A percentile compares a stretch with the other conserved stretches of the same genome.
Evolutionary conservation across 176 grass and related monocot species (phyloP).

Genomic region (Paspalum vaginatum): DNA sequence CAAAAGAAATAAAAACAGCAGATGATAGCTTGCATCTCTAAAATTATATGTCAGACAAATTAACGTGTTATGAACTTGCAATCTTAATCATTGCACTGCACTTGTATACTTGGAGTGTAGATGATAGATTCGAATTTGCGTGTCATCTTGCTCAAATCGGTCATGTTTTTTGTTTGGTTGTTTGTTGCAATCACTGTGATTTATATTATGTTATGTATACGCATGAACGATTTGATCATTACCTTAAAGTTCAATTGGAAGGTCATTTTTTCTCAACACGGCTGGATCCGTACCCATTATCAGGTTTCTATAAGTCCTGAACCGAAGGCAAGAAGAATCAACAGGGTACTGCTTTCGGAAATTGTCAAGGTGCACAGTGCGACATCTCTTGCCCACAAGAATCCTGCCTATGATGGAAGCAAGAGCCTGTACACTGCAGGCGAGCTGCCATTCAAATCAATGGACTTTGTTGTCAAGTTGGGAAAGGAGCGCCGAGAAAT

Average conservation of each 20-base stretch:
- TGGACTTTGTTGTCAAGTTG: slow-evolving; percentile 70
- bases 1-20: too few species aligned
- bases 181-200: not conserved
- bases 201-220: not conserved
- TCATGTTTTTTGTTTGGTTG: not conserved
- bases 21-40: not conserved
- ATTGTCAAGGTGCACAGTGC: slow-evolving; percentile 43
- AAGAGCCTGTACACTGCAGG: slow-evolving; percentile 80
- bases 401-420: slow-evolving; percentile 71
- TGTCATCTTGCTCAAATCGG: not conserved
- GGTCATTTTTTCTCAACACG: not conserved
- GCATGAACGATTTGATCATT: not conserved
- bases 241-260: not conserved
- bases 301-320: slow-evolving; percentile 70
- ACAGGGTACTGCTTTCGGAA: slow-evolving; percentile 64
- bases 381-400: slow-evolving; percentile 37
- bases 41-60: not conserved
- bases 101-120: not conserved
- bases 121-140: not conserved
- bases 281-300: slow-evolving; percentile 9
- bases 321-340: slow-evolving; percentile 48
- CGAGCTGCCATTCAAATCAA: slow-evolving; percentile 63
- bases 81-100: not conserved
- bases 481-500: slow-evolving; percentile 35
- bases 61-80: not conserved